A percentile compares a stretch with the other conserved stretches of the same genome.
Conservation (phyloP, 768 basidiomycete species). For the Psilocybe cyanescens region DNA sequence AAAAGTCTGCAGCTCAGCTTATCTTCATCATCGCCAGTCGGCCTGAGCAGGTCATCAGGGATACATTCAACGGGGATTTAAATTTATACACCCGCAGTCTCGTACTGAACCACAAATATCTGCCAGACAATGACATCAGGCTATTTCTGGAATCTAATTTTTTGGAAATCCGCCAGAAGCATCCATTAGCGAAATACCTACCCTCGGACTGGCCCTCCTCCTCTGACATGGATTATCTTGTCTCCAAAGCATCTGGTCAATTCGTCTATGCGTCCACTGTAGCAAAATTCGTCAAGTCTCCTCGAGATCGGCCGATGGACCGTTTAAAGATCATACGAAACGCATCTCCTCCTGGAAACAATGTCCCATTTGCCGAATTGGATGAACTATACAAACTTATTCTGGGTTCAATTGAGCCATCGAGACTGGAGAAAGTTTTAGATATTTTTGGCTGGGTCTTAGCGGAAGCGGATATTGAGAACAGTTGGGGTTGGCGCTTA, state of each 20-base stretch:
- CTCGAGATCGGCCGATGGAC: no score
- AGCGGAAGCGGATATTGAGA: no score
- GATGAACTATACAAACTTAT: no score
- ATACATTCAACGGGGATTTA: not conserved
- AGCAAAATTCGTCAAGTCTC: constrained; percentile 1
- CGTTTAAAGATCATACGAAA: no score
- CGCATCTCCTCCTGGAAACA: no score
- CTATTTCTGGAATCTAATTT: not conserved
- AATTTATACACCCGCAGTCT: not conserved
- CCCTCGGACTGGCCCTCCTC: not conserved
- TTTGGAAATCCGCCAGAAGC: not conserved
- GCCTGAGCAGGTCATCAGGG: not conserved
- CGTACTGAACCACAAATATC: not conserved
- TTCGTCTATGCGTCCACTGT: constrained; percentile 6
- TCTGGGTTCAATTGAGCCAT: no score
- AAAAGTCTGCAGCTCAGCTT: not conserved
- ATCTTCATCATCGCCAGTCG: constrained; percentile 1
- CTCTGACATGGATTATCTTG: not conserved
- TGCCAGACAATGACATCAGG: constrained; percentile 1
- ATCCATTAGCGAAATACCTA: not conserved
- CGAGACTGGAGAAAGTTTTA: no score
- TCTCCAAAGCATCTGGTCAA: constrained; percentile 6
- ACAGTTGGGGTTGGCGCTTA: no score
- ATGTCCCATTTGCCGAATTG: no score
- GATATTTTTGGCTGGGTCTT: no score